These are phyloP conservation scores for Takakia lepidozioides DNA, from an alignment of 225 moss, liverwort and hornwort species.

Conservation along the genomic window DNA sequence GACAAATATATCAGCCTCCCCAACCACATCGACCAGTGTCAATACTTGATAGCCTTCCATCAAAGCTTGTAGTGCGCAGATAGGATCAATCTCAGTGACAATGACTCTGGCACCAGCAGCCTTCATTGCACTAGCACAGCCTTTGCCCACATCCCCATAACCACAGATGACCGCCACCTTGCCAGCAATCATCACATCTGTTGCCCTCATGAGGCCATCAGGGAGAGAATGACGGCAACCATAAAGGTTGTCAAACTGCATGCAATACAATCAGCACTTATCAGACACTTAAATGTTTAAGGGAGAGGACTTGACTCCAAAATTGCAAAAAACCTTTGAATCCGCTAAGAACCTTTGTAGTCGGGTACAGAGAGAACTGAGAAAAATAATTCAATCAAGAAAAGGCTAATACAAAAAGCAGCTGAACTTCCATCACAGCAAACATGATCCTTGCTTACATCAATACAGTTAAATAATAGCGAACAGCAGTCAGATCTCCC, in stretches of 20 bases:
- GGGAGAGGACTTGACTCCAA: too few relatives aligned
- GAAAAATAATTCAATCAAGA: too few relatives aligned
- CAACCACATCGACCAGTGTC: conserved; percentile 54
- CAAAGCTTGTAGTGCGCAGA: conserved; percentile 83
- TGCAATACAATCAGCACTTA: too few relatives aligned
- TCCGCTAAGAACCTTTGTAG: too few relatives aligned
- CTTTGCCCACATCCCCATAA: conserved; percentile 90
- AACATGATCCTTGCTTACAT: too few relatives aligned
- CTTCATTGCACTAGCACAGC: conserved; percentile 87
- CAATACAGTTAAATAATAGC: too few relatives aligned
- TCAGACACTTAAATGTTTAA: too few relatives aligned
- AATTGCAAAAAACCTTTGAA: too few relatives aligned
- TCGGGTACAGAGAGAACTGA: too few relatives aligned
- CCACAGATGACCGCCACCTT: conserved; percentile 80
- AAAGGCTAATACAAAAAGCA: too few relatives aligned
- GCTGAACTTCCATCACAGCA: too few relatives aligned
- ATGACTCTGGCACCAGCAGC: conserved; percentile 77
- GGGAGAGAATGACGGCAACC: conserved; percentile 91
- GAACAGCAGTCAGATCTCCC: too few relatives aligned
- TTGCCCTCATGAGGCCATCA: conserved; percentile 94
- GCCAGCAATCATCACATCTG: conserved; percentile 91
- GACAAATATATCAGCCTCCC: conserved; percentile 67
- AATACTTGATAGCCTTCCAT: conserved; percentile 81
- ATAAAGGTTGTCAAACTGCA: conserved; percentile 91
- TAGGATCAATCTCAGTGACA: conserved; percentile 87